phyloP scores from a whole-genome alignment of 2,329 filamentous ascomycete species.

The Phoma sp. region DNA sequence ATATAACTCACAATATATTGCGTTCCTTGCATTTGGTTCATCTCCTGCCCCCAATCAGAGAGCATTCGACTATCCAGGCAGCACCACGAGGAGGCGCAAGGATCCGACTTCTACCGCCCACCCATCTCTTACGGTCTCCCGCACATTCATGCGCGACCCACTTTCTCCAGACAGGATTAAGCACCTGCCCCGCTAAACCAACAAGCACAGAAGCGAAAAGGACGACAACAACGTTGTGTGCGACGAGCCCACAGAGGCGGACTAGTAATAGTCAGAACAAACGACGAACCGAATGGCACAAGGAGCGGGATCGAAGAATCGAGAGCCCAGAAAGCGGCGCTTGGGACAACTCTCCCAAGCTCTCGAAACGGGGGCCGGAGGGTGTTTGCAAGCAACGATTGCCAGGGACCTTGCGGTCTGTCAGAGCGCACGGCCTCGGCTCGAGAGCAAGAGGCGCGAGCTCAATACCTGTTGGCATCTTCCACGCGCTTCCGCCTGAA shows the following conservation, averaged over 20 bases:
- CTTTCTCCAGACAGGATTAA: constrained; percentile 29
- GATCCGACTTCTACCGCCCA: constrained; percentile 47
- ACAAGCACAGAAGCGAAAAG: constrained; percentile 10
- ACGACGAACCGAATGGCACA: constrained; percentile 2
- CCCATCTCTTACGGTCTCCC: constrained; percentile 42
- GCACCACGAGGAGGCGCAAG: constrained; percentile 49
- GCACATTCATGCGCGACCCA: constrained; percentile 27
- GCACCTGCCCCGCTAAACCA: constrained; percentile 21
- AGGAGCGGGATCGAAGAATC: constrained; percentile 6
- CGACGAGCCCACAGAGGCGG: constrained; percentile 1
- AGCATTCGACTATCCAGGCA: constrained; percentile 41
- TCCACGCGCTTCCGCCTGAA: constrained; percentile 31
- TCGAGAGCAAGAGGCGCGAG: constrained; percentile 5
- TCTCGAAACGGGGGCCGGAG: constrained; percentile 14
- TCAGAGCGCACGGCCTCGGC: constrained; percentile 24
- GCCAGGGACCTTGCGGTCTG: constrained; percentile 40
- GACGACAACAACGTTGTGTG: neutral
- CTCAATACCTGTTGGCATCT: constrained; percentile 41
- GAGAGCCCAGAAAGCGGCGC: constrained; percentile 15
- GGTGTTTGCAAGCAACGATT: constrained; percentile 29
- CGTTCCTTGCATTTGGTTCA: constrained; percentile 48
- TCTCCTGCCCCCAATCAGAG: constrained; percentile 21
- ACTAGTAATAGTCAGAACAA: constrained; percentile 7
- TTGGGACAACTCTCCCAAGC: constrained; percentile 4
- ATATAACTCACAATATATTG: neutral